Base-by-base conservation (phyloP, 257 asterid species). In the Phtheirospermum japonicum region DNA sequence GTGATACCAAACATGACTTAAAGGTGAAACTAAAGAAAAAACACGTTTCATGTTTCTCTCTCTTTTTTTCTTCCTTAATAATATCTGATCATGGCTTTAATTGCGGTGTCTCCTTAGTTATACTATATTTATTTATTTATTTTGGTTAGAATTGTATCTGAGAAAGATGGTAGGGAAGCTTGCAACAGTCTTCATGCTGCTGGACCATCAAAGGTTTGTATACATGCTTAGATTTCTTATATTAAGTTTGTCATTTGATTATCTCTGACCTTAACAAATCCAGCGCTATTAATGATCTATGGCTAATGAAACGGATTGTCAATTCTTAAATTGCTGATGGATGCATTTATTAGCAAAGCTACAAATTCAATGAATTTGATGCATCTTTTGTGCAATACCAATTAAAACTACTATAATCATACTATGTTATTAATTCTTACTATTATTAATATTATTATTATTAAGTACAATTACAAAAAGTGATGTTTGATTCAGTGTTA, bases 141-240 rank as follows among this genome's bases (percentile, higher is more conserved):
- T 33, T 70, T 67, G 52, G 72, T 66, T 80, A 93, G 97, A 79
- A 93, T 93, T 67, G 74, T 56, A 57, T 79, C 95, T 59, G 97
- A 93, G 79, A 79, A 87, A 78, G 94, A 93, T 73, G 99, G 99
- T 63, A 79, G 93, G 79, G 85, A 89, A 67, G 99, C 95, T 64
- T 93, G 99, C 85, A 83, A 79, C 77, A 71, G 77, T 65, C 90
- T 93, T 74, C 99, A 89, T 77, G 85, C 92, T 73, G 94, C 96
- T 71, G 99, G 99, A 50, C 99, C 99, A 43, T 79, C 94, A 66
- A 93, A 93, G 95, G 99, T 90, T 68, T 75, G 64, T 53, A 30
- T 43, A 19, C 20, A 17, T 76, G 64, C 76, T 70, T 69, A 56
- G 64, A 58, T 42, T 42, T 42, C 49, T 0, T 13, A 42, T 14